Base-by-base conservation (phyloP, 176 grass and related monocot species). In the Coix lacrymajobi region DNA sequence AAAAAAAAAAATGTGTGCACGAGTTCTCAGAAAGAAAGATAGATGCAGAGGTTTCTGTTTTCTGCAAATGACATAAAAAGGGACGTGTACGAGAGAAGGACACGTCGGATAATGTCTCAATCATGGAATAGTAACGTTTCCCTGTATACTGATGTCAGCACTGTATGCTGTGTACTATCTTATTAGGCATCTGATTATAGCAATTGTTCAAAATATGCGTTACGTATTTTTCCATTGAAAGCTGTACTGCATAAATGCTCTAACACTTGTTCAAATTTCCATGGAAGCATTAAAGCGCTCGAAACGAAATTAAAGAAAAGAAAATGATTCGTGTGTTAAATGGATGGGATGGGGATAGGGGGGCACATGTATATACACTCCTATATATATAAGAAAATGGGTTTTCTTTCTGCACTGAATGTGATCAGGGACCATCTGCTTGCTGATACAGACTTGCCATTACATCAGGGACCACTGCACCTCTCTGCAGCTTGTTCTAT, bases 341-440 rank as follows among this genome's bases (percentile, higher is more conserved):
- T 74, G 9, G 63, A 28, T 37, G 57, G 30, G 65, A 12, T 3
- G 40, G 41, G 46, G 5, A 3, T 41, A 24, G 37, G 68, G 68
- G 14, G 69, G 22, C 22, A 9, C 20, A 54, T 9, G 11, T 4
- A 40, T 19, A 25, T 4, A n/a, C n/a, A n/a, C n/a, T n/a, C n/a
- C n/a, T n/a, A n/a, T n/a, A n/a, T n/a, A 12, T n/a, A 64, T 24
- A 3, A 5, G 11, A 28, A 78, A 40, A 19, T 48, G 62, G 14
- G 78, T 31, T 69, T 74, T n/a, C 14, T 19, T 49, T 85, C 66
- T 52, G 62, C 82, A 71, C 40, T 81, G 28, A 89, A 77, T 85
- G 87, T 77, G 71, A 44, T 70, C 15, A 41, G 24, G 77, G 78
- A 76, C 87, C 87, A 85, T 85, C 64, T 63, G 71, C 33, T 81